phyloP scores from a whole-genome alignment of 1,284 basidiomycete genomes.

The Ceratobasidium papillatum region DNA sequence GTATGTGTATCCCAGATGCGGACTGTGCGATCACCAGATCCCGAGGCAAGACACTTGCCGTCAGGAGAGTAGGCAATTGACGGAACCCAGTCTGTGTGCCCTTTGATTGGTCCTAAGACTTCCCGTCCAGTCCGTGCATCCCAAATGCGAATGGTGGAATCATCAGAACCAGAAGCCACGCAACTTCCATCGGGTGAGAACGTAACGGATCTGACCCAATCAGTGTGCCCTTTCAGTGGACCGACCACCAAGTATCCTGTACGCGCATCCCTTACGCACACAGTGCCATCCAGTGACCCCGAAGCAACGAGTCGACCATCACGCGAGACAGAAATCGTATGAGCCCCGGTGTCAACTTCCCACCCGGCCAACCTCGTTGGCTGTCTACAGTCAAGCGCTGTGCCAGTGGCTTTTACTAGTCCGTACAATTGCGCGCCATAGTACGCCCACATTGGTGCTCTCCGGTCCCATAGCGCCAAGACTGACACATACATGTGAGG shows the following conservation, averaged over 20 bases:
- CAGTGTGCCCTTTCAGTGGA: background rate
- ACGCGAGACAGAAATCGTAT: constrained; percentile 6
- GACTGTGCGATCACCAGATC: constrained; percentile 13
- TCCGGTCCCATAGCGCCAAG: background rate
- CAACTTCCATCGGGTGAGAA: constrained; percentile 9
- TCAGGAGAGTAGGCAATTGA: constrained; percentile 27
- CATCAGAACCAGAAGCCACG: constrained; percentile 14
- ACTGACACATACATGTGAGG: constrained; percentile 5
- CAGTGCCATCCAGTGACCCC: background rate
- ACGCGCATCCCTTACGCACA: background rate
- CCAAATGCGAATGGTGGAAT: constrained; percentile 29
- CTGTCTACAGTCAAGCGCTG: background rate
- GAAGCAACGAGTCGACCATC: background rate
- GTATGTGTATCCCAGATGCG: constrained; percentile 34
- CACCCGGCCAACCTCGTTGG: background rate
- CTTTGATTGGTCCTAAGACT: constrained; percentile 8
- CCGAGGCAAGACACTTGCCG: constrained; percentile 18
- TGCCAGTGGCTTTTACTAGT: background rate
- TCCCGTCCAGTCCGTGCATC: background rate
- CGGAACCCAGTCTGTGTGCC: background rate
- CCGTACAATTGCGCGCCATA: background rate
- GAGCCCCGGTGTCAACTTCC: background rate
- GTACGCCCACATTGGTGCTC: background rate
- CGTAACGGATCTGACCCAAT: background rate
- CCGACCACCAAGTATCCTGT: background rate